Conservation (phyloP, 2,329 filamentous ascomycete species). For the Penicillium sp. region DNA sequence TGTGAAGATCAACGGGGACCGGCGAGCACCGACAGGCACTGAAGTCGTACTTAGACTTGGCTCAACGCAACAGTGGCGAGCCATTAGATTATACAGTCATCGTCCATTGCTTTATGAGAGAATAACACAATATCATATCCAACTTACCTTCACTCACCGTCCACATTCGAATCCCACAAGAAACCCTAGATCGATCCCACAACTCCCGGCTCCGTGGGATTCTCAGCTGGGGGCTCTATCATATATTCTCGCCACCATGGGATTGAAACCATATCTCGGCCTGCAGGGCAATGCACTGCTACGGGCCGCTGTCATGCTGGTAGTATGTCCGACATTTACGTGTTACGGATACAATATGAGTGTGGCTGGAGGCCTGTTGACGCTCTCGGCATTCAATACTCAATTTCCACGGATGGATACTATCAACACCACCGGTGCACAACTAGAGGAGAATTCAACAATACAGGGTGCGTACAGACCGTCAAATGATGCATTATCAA, state of each 20-base stretch:
- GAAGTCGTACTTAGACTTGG: conserved; percentile 1
- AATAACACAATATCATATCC: background rate
- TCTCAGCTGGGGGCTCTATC: background rate
- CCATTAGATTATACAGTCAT: background rate
- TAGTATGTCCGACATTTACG: conserved; percentile 46
- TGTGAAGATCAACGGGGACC: conserved; percentile 6
- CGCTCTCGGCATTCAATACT: conserved; percentile 26
- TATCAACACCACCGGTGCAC: conserved; percentile 45
- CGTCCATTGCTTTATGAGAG: background rate
- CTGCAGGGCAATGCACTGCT: conserved; percentile 29
- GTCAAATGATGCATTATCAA: background rate
- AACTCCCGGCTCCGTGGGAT: background rate
- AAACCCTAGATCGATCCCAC: background rate
- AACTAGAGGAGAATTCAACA: conserved; percentile 50
- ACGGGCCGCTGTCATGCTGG: conserved; percentile 27
- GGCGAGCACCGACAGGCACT: conserved; percentile 4
- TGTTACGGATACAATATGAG: conserved; percentile 59
- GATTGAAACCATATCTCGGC: conserved; percentile 27
- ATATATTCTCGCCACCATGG: conserved; percentile 16
- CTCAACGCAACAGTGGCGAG: background rate
- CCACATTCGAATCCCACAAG: background rate
- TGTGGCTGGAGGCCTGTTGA: conserved; percentile 53
- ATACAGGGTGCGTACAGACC: conserved; percentile 38
- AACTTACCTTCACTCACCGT: background rate
- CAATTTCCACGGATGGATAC: conserved; percentile 57